Conservation (phyloP, 768 basidiomycete species). For the Leucosporidium yakuticum region DNA sequence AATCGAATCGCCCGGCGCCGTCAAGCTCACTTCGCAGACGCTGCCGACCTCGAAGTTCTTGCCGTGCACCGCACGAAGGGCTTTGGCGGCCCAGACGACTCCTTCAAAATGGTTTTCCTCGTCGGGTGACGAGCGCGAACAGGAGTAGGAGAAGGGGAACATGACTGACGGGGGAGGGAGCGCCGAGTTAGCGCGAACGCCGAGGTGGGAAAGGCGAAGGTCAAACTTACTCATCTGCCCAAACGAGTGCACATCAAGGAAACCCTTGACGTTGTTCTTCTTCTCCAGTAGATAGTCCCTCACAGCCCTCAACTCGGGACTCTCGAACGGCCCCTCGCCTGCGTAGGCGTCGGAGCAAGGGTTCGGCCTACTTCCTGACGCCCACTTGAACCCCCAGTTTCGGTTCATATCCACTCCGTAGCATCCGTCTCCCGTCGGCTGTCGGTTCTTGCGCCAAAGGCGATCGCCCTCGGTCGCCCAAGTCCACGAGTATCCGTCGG, state of each 20-base stretch:
- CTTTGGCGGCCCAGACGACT: slow-evolving; percentile 58
- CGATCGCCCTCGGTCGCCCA: slow-evolving; percentile 55
- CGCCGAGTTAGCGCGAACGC: not conserved
- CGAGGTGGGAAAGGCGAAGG: not conserved
- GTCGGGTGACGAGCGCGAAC: slow-evolving; percentile 58
- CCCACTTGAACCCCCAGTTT: slow-evolving; percentile 54
- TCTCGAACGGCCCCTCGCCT: slow-evolving; percentile 65
- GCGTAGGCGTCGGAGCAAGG: slow-evolving; percentile 73
- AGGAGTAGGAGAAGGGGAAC: slow-evolving; percentile 69
- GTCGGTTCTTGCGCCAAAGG: slow-evolving; percentile 65
- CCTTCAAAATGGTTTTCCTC: slow-evolving; percentile 72
- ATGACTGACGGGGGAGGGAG: slow-evolving; percentile 55
- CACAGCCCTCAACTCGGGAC: slow-evolving; percentile 68
- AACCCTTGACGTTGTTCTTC: slow-evolving; percentile 52
- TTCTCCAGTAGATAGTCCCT: slow-evolving; percentile 58
- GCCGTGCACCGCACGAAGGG: slow-evolving; percentile 55
- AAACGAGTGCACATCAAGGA: slow-evolving; percentile 71
- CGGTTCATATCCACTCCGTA: slow-evolving; percentile 73
- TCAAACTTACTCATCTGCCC: slow-evolving; percentile 66
- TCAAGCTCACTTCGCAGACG: slow-evolving; percentile 41
- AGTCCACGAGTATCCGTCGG: slow-evolving; percentile 57
- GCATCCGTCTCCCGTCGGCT: slow-evolving; percentile 53
- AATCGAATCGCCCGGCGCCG: slow-evolving; percentile 9
- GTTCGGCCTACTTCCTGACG: slow-evolving; percentile 37
- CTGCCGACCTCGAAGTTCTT: slow-evolving; percentile 52